Base-by-base conservation (phyloP, 176 grass and related monocot genomes). In the Eragrostis nindensis region DNA sequence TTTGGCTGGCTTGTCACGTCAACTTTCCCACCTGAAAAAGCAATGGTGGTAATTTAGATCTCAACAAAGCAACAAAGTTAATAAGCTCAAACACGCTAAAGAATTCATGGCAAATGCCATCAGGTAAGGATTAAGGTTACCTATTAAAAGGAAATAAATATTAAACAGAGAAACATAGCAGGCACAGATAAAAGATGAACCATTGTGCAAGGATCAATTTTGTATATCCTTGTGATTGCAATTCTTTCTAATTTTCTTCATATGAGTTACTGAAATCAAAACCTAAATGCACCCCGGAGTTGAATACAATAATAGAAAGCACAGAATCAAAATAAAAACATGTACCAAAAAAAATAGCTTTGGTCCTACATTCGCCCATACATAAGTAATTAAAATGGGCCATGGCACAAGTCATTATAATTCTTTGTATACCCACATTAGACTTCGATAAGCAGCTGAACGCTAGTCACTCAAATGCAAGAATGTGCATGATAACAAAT, bases 1-100 rank as follows among this genome's bases (percentile, higher is more conserved):
- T 86, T 92, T 64, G 67, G 82, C 26, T 80, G 75, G 83, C 86
- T 89, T 80, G 80, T 80, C 36, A 82, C 84, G 79, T 89, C 81
- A 70, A 66, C n/a, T 87, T 87, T 94, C 47, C 76, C 89, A 62
- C 76, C 92, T 94, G 74, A 82, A 89, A 76, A 19, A 75, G 5
- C 22, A 80, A 9, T 32, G 21, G 25, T 22, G 18, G 16, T 18
- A 26, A 13, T 59, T 83, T 77, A 82, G 53, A 62, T 13, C 56
- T 87, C 61, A 68, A 61, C 24, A 76, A 21, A 54, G 60, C 3
- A 86, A 69, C 43, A 63, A 69, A 18, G 52, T 39, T 39, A 55
- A 66, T 8, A 78, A 78, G 54, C 41, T 12, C 21, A 17, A 80
- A 13, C 24, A 54, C 64, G 73, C 19, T 66, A 25, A 57, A 78